Evolutionary conservation across 495 filamentous ascomycete genomes (phyloP), one percentile per base, ranked within the genome.

Genomic region (Podospora pseudoanserina): DNA sequence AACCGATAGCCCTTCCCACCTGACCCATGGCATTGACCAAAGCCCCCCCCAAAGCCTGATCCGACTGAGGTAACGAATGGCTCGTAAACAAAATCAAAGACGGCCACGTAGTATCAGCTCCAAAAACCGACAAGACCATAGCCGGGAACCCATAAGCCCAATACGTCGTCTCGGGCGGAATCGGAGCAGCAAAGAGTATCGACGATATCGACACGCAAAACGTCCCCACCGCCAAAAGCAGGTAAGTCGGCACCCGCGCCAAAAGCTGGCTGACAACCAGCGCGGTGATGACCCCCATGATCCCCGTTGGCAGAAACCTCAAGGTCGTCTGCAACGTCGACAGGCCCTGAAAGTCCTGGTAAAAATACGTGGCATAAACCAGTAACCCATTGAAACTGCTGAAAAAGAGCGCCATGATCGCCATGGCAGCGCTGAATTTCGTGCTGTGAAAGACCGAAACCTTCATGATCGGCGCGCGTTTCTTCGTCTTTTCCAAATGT

Each of bases 311-410:
- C 54, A 90, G 79, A 71, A 89, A 90, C 16, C 86, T 83, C 11
- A 89, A 74, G 0, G 86, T 88, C 0, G 87, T 89, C 70, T 88
- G 80, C 32, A 89, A 76, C 0, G 85, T 72, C 2, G 73, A 76
- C 7, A 85, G 80, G 0, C 80, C 84, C 70, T 85, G 85, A 69
- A 85, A 89, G 68, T 86, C 80, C 76, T 90, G 87, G 72, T 82
- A 89, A 74, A 86, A 87, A 71, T 86, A 89, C 9, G 87, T 90
- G 6, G 86, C 81, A 71, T 83, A 88, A 39, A 90, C 77, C 27
- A 88, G 70, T 64, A 79, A 86, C 64, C 86, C 85, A 73, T 85
- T 88, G 78, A 88, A 90, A 32, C 77, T 75, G 53, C 81, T 80
- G 70, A 87, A 89, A 78, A 88, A 88, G 9, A 89, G 70, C 13